phyloP scores from a whole-genome alignment of 257 asterid genomes.

The Primulina huaijiensis region DNA sequence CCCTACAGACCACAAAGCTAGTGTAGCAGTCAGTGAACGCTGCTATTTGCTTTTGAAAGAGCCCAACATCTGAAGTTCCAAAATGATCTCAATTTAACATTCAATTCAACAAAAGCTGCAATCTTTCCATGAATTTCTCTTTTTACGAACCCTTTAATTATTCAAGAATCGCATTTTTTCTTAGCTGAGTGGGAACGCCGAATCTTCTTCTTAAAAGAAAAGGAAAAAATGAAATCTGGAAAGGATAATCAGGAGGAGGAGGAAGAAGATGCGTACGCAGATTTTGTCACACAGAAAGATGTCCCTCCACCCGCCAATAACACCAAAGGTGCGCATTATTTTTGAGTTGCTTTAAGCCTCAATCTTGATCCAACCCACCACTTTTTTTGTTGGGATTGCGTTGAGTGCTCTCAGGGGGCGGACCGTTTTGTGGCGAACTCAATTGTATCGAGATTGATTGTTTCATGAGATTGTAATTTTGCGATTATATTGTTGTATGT shows the following conservation, averaged over 20 bases:
- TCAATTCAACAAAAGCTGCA: conserved; percentile 18
- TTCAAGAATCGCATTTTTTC: conserved; percentile 28
- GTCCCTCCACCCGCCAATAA: conserved; percentile 52
- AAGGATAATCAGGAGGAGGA: conserved; percentile 60
- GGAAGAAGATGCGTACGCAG: conserved; percentile 75
- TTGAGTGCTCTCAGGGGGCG: neutral
- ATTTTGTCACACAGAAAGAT: conserved; percentile 54
- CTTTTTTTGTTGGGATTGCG: neutral
- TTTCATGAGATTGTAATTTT: conserved; percentile 10
- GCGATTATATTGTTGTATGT: conserved; percentile 18
- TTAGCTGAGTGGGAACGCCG: too few relatives aligned
- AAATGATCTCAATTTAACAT: conserved; percentile 18
- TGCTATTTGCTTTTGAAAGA: conserved; percentile 18
- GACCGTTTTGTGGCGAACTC: too few relatives aligned
- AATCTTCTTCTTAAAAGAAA: too few relatives aligned
- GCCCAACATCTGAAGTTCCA: conserved; percentile 25
- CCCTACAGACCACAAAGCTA: conserved; percentile 36
- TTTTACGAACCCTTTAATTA: neutral
- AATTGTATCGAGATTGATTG: neutral
- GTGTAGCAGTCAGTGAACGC: conserved; percentile 16
- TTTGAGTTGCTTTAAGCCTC: neutral
- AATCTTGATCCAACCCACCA: conserved; percentile 1
- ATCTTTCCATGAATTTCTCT: conserved; percentile 18
- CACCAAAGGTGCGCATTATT: conserved; percentile 40
- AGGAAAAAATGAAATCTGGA: conserved; percentile 59